Percentiles rank a stretch among this genome's conserved stretches.
phyloP scores from a whole-genome alignment of 805 yeast species.

The Sporopachydermia quercuum region DNA sequence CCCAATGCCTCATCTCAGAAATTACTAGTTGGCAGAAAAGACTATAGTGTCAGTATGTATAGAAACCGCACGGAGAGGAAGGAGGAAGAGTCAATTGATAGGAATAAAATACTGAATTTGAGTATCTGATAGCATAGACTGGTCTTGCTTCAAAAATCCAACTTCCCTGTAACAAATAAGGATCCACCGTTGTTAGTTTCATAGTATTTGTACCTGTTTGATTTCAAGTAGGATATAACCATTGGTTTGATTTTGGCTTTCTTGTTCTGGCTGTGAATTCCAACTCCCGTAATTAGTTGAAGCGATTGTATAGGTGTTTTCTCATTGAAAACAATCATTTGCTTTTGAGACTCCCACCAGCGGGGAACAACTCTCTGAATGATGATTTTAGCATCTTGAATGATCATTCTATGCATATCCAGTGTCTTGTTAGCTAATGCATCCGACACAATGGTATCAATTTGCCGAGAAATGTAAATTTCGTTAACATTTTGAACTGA shows the following conservation, averaged over 20 bases:
- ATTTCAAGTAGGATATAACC: neutral
- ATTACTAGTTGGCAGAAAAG: too few species aligned
- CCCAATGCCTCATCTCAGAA: too few species aligned
- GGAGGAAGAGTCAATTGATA: too few species aligned
- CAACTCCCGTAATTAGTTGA: neutral
- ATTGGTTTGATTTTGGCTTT: slow-evolving; percentile 1
- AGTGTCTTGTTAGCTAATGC: neutral
- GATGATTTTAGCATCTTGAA: neutral
- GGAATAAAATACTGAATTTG: too few species aligned
- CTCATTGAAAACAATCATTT: neutral
- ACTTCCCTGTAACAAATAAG: neutral
- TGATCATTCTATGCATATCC: neutral
- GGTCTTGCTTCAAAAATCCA: too few species aligned
- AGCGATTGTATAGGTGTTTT: neutral
- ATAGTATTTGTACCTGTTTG: neutral
- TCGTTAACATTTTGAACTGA: neutral
- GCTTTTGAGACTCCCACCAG: neutral
- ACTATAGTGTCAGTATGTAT: too few species aligned
- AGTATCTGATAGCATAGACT: too few species aligned
- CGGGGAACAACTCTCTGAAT: neutral
- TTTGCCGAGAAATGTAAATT: neutral
- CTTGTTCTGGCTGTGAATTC: neutral
- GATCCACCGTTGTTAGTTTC: neutral
- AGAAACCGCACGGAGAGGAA: too few species aligned
- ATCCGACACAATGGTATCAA: neutral